Percentiles rank a stretch among this genome's conserved stretches.
These are phyloP conservation scores for Talaromyces stipitatus DNA, from an alignment of 495 filamentous ascomycete genomes.

Conservation along the genomic window DNA sequence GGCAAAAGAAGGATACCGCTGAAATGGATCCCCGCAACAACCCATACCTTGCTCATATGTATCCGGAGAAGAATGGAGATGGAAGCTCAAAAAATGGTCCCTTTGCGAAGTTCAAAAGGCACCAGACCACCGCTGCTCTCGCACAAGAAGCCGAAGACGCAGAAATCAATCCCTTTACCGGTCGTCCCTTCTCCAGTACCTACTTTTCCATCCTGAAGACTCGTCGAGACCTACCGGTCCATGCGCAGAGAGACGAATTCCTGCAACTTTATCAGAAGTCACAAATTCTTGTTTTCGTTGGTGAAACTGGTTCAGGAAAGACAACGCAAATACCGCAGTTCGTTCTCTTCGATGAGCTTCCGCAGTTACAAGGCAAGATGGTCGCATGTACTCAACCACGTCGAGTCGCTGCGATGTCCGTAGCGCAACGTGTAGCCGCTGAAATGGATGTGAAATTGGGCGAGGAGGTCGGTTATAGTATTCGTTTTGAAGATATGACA, in stretches of 20 bases:
- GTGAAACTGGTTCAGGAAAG: constrained; percentile 98
- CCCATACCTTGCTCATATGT: constrained; percentile 88
- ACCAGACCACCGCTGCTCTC: constrained; percentile 71
- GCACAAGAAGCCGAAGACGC: constrained; percentile 71
- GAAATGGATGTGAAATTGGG: constrained; percentile 94
- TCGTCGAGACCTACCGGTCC: constrained; percentile 80
- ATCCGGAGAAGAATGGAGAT: constrained; percentile 46
- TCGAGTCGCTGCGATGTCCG: constrained; percentile 97
- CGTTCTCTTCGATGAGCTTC: constrained; percentile 92
- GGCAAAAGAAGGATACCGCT: constrained; percentile 36
- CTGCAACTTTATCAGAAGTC: constrained; percentile 82
- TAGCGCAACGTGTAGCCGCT: constrained; percentile 94
- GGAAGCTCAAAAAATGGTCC: constrained; percentile 35
- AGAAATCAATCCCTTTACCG: constrained; percentile 79
- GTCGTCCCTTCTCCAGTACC: constrained; percentile 61
- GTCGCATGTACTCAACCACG: constrained; percentile 97
- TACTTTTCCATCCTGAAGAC: constrained; percentile 85
- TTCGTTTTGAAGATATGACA: constrained; percentile 97
- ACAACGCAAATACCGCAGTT: constrained; percentile 99
- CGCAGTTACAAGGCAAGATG: constrained; percentile 74
- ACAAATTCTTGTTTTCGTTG: constrained; percentile 96
- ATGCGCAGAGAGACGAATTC: constrained; percentile 89
- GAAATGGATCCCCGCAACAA: constrained; percentile 55
- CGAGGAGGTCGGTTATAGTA: constrained; percentile 96
- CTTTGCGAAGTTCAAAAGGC: constrained; percentile 62